Base-by-base conservation (phyloP, 768 basidiomycete genomes). In the Boletus sp. region DNA sequence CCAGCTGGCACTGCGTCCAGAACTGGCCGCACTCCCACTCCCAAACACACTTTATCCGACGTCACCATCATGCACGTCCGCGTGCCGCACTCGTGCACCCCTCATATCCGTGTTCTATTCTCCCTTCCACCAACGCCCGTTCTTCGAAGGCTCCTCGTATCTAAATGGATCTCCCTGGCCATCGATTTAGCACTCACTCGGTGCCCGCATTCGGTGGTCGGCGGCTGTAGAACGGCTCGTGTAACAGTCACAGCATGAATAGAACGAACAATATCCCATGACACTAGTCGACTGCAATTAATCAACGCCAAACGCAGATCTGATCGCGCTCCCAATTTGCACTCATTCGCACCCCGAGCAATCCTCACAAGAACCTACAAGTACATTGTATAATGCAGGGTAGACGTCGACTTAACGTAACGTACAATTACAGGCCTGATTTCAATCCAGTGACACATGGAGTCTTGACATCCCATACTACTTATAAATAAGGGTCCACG, bases 331-430 rank as follows among this genome's bases (percentile, higher is more conserved):
- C n/a, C 39, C 15, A 14, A 5, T 25, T 25, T 19, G 23, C 29
- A 5, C 19, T 11, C 23, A 10, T 19, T 41, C 33, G 14, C 25
- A 34, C 21, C 33, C 19, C 23, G 1, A 37, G 14, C 10, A 9
- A 19, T 43, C 33, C 14, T 21, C 30, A 46, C 27, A 37, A 47
- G 44, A 47, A 39, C 34, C 2, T 41, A 23, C 34, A 8, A 23
- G 40, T 44, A 42, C 56, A 54, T 49, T 52, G 53, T 55, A 49
- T 30, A 41, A 33, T 60, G n/a, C 54, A 56, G 30, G 40, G 25
- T 23, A 40, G 29, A 32, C 43, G 38, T 40, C 34, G 8, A 54
- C 52, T 49, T 60, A 34, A 67, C 66, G 61, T 66, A 67, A 66
- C 50, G 2, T 47, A 52, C 21, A 17, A 59, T 63, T 52, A 65